phyloP scores from a whole-genome alignment of 2,329 filamentous ascomycete genomes.

The Leptographium radiaticola region DNA sequence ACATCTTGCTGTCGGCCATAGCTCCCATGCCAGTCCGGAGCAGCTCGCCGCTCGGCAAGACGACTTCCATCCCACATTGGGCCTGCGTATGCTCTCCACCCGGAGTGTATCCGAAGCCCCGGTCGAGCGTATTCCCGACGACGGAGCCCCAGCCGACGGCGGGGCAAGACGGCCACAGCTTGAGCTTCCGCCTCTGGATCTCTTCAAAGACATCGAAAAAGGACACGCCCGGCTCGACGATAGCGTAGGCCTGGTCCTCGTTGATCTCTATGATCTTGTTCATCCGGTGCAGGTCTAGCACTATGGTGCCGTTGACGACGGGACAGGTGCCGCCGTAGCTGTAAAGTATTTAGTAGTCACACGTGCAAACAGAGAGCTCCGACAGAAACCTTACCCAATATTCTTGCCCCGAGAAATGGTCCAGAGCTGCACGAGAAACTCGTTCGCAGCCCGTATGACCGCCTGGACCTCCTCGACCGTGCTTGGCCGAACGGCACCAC shows the following conservation, averaged over 20 bases:
- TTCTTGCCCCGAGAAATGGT: background rate
- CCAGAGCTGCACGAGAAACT: background rate
- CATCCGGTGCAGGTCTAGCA: slow-evolving; percentile 40
- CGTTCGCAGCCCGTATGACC: background rate
- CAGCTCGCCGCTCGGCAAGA: slow-evolving; percentile 28
- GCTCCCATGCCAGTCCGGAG: slow-evolving; percentile 35
- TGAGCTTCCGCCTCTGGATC: slow-evolving; percentile 22
- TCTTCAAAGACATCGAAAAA: slow-evolving; percentile 38
- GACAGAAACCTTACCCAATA: background rate
- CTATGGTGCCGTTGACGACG: slow-evolving; percentile 35
- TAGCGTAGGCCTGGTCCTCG: slow-evolving; percentile 31
- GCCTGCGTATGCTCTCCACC: slow-evolving; percentile 26
- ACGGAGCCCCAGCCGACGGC: slow-evolving; percentile 29
- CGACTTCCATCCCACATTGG: slow-evolving; percentile 18
- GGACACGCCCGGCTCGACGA: slow-evolving; percentile 43
- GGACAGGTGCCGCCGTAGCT: slow-evolving; percentile 39
- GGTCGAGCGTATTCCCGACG: slow-evolving; percentile 31
- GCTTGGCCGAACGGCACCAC: background rate
- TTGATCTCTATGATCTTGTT: slow-evolving; percentile 38
- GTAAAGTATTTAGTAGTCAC: background rate
- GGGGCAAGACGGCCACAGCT: slow-evolving; percentile 29
- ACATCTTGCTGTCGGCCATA: slow-evolving; percentile 15
- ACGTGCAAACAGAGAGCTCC: background rate
- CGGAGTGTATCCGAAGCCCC: slow-evolving; percentile 32
- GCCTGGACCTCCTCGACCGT: background rate